These are phyloP conservation scores for Aspergillus pseudoglaucus DNA, from an alignment of 2,329 filamentous ascomycete genomes.

Conservation along the genomic window DNA sequence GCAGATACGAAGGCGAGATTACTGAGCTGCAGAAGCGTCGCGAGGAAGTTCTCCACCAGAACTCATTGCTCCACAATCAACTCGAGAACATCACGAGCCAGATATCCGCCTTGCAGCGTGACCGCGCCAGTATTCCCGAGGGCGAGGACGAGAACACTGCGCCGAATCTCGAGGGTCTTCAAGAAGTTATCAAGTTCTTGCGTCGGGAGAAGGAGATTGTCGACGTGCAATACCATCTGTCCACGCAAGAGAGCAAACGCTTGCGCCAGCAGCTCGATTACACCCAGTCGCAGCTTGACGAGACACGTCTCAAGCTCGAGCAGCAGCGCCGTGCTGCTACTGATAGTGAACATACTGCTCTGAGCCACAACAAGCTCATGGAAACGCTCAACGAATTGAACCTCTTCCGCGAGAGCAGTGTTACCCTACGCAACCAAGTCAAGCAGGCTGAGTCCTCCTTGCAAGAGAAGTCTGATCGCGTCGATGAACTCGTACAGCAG, in stretches of 20 bases:
- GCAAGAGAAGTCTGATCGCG: conserved; percentile 64
- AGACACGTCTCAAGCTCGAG: conserved; percentile 78
- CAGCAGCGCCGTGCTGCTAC: conserved; percentile 75
- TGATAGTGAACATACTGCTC: conserved; percentile 64
- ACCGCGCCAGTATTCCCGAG: conserved; percentile 55
- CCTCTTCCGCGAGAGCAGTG: conserved; percentile 88
- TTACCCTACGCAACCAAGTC: conserved; percentile 80
- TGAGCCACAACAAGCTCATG: conserved; percentile 84
- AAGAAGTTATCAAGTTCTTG: conserved; percentile 86
- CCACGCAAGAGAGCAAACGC: conserved; percentile 78
- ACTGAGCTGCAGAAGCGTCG: conserved; percentile 69
- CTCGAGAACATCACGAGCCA: conserved; percentile 77
- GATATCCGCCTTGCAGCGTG: conserved; percentile 72
- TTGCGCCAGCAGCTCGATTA: conserved; percentile 87
- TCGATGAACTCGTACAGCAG: conserved; percentile 66
- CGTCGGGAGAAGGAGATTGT: conserved; percentile 96
- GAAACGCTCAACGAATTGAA: conserved; percentile 94
- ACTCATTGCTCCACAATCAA: conserved; percentile 82
- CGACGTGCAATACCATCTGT: conserved; percentile 90
- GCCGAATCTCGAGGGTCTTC: conserved; percentile 64
- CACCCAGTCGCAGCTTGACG: conserved; percentile 78
- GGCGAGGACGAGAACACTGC: conserved; percentile 44
- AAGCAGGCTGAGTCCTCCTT: conserved; percentile 71
- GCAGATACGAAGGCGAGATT: conserved; percentile 77
- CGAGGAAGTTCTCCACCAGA: conserved; percentile 81